These are phyloP conservation scores for Chytridium lagenaria DNA, from an alignment of 371 early-diverging fungal genomes.

Conservation along the genomic window DNA sequence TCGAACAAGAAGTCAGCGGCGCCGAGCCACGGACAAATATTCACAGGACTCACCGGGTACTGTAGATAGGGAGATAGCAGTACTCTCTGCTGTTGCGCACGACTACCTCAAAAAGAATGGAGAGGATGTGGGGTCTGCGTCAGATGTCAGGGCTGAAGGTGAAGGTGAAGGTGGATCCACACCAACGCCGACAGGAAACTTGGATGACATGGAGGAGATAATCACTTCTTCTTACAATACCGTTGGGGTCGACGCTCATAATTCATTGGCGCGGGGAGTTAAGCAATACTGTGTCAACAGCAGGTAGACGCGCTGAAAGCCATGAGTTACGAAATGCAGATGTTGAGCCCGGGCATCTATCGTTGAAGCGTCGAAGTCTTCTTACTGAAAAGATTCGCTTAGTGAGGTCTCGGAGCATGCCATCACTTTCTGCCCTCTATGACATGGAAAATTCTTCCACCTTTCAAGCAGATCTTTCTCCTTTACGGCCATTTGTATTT, in stretches of 20 bases:
- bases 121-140: not conserved
- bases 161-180: too few relatives aligned
- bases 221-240: too few relatives aligned
- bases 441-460: not conserved
- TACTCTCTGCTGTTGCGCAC: not conserved
- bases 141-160: not conserved
- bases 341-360: not conserved
- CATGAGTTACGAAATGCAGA: too few relatives aligned
- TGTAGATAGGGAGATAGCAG: not conserved
- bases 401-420: constrained; percentile 1
- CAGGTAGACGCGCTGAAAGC: too few relatives aligned
- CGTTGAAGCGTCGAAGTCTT: not conserved
- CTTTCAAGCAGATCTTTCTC: not conserved
- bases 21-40: too few relatives aligned
- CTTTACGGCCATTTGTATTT: not conserved
- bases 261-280: too few relatives aligned
- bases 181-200: too few relatives aligned
- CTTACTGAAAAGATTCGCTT: constrained; percentile 4
- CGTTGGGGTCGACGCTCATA: too few relatives aligned
- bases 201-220: not conserved
- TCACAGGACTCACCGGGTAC: too few relatives aligned
- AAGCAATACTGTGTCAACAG: too few relatives aligned
- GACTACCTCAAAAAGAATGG: not conserved
- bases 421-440: not conserved
- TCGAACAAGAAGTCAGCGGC: too few relatives aligned